Evolutionary conservation across 2,329 filamentous ascomycete genomes (phyloP).

Genomic region (Penicillium sp.): DNA sequence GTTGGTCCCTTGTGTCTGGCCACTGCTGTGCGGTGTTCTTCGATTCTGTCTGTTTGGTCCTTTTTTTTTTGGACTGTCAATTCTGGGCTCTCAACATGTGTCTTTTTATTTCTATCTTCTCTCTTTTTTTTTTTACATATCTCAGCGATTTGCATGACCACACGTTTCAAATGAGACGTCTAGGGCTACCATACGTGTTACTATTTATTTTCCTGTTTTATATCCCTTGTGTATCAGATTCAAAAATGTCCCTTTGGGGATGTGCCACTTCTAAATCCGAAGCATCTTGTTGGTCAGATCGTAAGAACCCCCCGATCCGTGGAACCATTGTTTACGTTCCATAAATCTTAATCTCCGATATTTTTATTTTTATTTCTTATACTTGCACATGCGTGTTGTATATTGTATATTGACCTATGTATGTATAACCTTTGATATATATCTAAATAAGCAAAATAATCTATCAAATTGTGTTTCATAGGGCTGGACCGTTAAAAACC

Average conservation of each 20-base stretch:
- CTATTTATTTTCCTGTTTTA: constrained; percentile 13
- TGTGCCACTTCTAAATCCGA: no score
- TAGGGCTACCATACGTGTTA: not conserved
- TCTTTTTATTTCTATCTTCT: not conserved
- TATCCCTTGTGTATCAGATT: constrained; percentile 11
- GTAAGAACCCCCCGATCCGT: constrained; percentile 7
- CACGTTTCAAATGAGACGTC: not conserved
- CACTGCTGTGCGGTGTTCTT: constrained; percentile 15
- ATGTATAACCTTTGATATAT: no score
- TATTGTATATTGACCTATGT: not conserved
- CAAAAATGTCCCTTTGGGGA: no score
- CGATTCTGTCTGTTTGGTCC: not conserved
- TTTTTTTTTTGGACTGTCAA: not conserved
- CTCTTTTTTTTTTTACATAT: constrained; percentile 1
- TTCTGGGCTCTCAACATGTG: not conserved
- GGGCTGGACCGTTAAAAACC: not conserved
- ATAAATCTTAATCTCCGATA: not conserved
- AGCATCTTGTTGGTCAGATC: no score
- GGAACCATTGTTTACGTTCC: constrained; percentile 12
- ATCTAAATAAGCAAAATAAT: no score
- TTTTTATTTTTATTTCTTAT: not conserved
- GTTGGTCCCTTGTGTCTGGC: not conserved
- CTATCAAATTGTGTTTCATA: not conserved
- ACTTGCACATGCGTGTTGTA: not conserved
- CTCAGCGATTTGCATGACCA: constrained; percentile 7